Evolutionary conservation across 2,329 filamentous ascomycete species (phyloP).

Genomic region (Biscogniauxia marginata): DNA sequence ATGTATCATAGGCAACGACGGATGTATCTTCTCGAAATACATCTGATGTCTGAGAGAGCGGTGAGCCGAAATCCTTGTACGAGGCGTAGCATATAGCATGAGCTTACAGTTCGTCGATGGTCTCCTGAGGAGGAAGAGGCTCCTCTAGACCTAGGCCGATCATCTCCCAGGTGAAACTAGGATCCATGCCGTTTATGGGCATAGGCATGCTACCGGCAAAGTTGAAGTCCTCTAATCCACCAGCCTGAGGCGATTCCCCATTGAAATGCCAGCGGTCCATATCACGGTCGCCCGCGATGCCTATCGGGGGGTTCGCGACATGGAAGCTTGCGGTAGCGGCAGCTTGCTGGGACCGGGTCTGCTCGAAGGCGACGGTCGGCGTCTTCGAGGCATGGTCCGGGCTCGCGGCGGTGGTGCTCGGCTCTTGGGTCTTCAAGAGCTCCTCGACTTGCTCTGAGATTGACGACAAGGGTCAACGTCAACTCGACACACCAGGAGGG

Average conservation of each 20-base stretch:
- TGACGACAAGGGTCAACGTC: conserved; percentile 15
- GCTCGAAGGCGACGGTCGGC: conserved; percentile 33
- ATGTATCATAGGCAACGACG: conserved; percentile 85
- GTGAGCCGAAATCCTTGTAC: conserved; percentile 7
- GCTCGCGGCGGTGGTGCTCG: conserved; percentile 32
- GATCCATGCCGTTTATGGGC: conserved; percentile 49
- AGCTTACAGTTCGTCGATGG: conserved; percentile 78
- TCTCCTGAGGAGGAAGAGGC: conserved; percentile 57
- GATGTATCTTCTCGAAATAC: conserved; percentile 89
- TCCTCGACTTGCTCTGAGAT: conserved; percentile 85
- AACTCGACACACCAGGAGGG: conserved; percentile 2
- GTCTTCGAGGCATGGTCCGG: conserved; percentile 36
- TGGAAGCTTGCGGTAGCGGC: conserved; percentile 39
- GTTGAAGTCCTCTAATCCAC: conserved; percentile 55
- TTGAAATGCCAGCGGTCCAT: conserved; percentile 56
- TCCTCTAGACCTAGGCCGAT: conserved; percentile 60
- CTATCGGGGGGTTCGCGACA: conserved; percentile 46
- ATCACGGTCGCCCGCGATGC: conserved; percentile 46
- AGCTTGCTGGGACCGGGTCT: conserved; percentile 33
- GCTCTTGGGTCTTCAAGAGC: conserved; percentile 77
- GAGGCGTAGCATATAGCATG: background rate
- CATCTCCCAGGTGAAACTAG: conserved; percentile 77
- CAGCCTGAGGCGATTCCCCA: conserved; percentile 51
- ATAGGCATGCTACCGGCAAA: conserved; percentile 52
- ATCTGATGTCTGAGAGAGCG: conserved; percentile 63